These are phyloP conservation scores for Antitrichia curtipendula DNA, from an alignment of 225 moss, liverwort and hornwort genomes.

Conservation along the genomic window DNA sequence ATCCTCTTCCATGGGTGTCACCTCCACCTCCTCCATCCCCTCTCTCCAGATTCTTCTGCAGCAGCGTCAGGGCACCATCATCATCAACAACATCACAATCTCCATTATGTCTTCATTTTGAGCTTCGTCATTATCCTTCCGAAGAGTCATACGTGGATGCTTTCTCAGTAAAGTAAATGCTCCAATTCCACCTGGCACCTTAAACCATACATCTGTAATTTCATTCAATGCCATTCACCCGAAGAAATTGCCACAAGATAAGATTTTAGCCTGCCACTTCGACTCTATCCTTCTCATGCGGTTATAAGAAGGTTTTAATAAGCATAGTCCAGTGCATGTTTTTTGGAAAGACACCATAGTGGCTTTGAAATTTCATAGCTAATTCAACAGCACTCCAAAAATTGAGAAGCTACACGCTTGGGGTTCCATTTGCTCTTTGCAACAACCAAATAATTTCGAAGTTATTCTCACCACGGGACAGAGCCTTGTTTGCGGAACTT, in stretches of 20 bases:
- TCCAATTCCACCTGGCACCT: not conserved
- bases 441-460: not conserved
- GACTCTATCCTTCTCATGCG: not conserved
- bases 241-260: not conserved
- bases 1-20: conserved; percentile 69
- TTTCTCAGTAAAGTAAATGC: not conserved
- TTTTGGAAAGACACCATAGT: not conserved
- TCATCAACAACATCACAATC: not conserved
- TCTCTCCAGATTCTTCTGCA: not conserved
- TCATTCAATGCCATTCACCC: not conserved
- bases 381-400: not conserved
- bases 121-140: not conserved
- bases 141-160: not conserved
- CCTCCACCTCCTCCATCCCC: conserved; percentile 51
- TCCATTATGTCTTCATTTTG: not conserved
- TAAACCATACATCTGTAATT: not conserved
- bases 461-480: not conserved
- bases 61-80: not conserved
- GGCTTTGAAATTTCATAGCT: not conserved
- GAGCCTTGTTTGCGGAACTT: not conserved
- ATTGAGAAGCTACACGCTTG: not conserved
- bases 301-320: not conserved
- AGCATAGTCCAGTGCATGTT: not conserved
- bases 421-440: not conserved
- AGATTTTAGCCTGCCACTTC: not conserved